These are phyloP conservation scores for Eimeria maxima DNA, from an alignment of 169 alveolate species.

Conservation along the genomic window DNA sequence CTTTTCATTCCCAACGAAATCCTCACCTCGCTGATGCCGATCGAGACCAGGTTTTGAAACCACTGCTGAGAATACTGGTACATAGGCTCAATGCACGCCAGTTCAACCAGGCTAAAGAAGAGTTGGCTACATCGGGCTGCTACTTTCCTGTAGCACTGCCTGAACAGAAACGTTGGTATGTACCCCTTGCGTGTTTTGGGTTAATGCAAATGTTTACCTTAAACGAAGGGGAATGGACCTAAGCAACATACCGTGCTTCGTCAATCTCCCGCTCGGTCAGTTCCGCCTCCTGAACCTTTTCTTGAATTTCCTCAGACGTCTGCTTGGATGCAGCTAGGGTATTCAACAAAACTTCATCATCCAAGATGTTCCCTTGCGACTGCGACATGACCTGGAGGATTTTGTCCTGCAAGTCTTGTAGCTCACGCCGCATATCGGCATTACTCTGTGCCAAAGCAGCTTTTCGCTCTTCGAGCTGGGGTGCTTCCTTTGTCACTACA, in stretches of 20 bases:
- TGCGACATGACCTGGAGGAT: conserved; percentile 92
- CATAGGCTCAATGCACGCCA: conserved; percentile 97
- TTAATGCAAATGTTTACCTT: too few relatives aligned
- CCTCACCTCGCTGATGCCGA: conserved; percentile 90
- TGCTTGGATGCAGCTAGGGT: conserved; percentile 96
- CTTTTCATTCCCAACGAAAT: neutral
- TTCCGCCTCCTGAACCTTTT: conserved; percentile 93
- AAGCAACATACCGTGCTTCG: conserved; percentile 85
- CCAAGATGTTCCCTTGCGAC: conserved; percentile 93
- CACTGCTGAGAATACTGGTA: conserved; percentile 97
- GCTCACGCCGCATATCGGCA: conserved; percentile 92
- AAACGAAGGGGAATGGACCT: neutral
- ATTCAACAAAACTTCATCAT: conserved; percentile 96
- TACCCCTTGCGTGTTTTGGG: neutral
- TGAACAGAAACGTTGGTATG: conserved; percentile 27
- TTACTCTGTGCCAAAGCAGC: conserved; percentile 92
- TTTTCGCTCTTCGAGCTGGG: conserved; percentile 95
- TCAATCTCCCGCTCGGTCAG: conserved; percentile 96
- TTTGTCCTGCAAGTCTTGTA: conserved; percentile 94
- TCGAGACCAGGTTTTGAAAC: conserved; percentile 95
- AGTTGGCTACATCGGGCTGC: conserved; percentile 97
- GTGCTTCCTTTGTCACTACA: conserved; percentile 95
- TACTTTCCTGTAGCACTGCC: conserved; percentile 95
- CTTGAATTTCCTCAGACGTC: conserved; percentile 95
- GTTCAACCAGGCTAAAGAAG: conserved; percentile 96